Evolutionary conservation across 2,329 filamentous ascomycete genomes (phyloP).

Genomic region (Neofusicoccum cordaticola): DNA sequence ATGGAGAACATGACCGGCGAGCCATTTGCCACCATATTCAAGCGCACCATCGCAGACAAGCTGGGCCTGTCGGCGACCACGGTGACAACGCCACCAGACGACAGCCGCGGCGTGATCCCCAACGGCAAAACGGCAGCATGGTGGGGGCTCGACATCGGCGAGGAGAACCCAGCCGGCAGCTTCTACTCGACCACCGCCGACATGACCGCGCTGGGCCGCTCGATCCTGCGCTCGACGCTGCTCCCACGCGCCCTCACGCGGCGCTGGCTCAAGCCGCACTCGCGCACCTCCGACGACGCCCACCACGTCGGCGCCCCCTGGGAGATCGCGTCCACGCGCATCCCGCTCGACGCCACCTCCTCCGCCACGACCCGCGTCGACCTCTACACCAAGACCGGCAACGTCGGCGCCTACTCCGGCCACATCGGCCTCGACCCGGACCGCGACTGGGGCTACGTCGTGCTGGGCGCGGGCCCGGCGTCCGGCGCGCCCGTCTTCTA

Average conservation of each 20-base stretch:
- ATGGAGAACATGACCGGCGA: constrained; percentile 41
- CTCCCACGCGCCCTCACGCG: constrained; percentile 22
- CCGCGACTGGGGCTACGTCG: constrained; percentile 15
- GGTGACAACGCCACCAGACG: constrained; percentile 27
- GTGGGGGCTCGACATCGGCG: not conserved
- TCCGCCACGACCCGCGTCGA: not conserved
- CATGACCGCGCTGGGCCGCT: constrained; percentile 23
- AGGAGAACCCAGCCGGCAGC: constrained; percentile 22
- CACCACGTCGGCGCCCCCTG: constrained; percentile 24
- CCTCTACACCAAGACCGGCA: constrained; percentile 24
- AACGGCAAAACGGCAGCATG: not conserved
- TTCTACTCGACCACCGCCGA: constrained; percentile 26
- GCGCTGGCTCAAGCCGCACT: constrained; percentile 26
- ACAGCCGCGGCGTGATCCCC: constrained; percentile 37
- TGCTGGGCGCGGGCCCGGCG: constrained; percentile 10
- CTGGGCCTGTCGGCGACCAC: constrained; percentile 40
- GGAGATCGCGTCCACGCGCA: constrained; percentile 23
- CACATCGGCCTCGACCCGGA: constrained; percentile 13
- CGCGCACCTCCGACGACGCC: constrained; percentile 22
- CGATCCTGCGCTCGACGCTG: constrained; percentile 24
- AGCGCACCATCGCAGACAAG: constrained; percentile 37
- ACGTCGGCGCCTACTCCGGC: constrained; percentile 15
- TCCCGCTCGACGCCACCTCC: constrained; percentile 17
- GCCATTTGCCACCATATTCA: constrained; percentile 34
- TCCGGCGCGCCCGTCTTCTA: not conserved